A percentile compares a stretch with the other conserved stretches of the same genome.
phyloP scores from a whole-genome alignment of 2,329 filamentous ascomycete genomes.

The Geoglossum cookeanum region DNA sequence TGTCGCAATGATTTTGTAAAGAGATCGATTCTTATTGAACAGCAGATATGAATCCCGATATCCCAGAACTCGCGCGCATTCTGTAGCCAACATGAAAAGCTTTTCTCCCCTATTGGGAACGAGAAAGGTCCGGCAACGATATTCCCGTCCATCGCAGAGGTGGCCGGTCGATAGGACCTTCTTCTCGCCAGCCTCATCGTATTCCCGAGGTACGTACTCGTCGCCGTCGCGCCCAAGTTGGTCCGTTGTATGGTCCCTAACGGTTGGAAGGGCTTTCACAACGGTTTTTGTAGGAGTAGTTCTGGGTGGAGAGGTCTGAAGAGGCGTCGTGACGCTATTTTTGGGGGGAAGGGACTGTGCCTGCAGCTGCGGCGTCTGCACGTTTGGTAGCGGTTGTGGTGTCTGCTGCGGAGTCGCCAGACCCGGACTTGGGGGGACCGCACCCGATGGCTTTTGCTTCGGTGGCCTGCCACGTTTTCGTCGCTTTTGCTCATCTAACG shows the following conservation, averaged over 20 bases:
- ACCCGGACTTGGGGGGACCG: slow-evolving; percentile 37
- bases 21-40: slow-evolving; percentile 94
- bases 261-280: slow-evolving; percentile 85
- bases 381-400: slow-evolving; percentile 29
- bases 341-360: slow-evolving; percentile 27
- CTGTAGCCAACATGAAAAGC: slow-evolving; percentile 95
- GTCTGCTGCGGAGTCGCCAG: slow-evolving; percentile 37
- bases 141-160: slow-evolving; percentile 64
- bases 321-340: slow-evolving; percentile 25
- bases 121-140: slow-evolving; percentile 81
- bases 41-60: slow-evolving; percentile 96
- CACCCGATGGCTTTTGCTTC: slow-evolving; percentile 35
- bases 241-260: slow-evolving; percentile 91
- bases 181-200: slow-evolving; percentile 81
- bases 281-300: slow-evolving; percentile 65
- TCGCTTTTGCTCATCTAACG: slow-evolving; percentile 29
- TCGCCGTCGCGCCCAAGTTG: slow-evolving; percentile 77
- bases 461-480: slow-evolving; percentile 43
- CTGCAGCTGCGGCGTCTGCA: slow-evolving; percentile 35
- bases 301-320: slow-evolving; percentile 50
- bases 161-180: slow-evolving; percentile 78
- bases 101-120: slow-evolving; percentile 83
- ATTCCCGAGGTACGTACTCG: slow-evolving; percentile 87
- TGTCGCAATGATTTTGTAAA: slow-evolving; percentile 94
- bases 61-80: slow-evolving; percentile 81